phyloP scores from a whole-genome alignment of 2,329 filamentous ascomycete species.

The Fusarium sulawesiense region DNA sequence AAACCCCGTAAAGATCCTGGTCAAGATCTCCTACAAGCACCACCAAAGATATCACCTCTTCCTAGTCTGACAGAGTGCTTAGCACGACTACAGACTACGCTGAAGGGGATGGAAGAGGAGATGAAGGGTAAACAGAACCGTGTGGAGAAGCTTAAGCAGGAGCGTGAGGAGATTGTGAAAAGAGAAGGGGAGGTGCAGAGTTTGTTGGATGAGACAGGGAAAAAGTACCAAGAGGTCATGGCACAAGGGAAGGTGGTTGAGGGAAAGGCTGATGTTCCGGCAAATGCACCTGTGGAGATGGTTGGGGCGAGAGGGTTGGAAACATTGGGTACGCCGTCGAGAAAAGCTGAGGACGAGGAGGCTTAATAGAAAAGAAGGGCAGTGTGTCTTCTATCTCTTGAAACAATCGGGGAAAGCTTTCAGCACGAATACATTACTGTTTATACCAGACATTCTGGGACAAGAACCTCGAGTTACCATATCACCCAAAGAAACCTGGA shows the following conservation, averaged over 20 bases:
- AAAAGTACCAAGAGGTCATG: conserved; percentile 64
- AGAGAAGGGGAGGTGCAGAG: conserved; percentile 84
- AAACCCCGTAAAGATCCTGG: conserved; percentile 54
- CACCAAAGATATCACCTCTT: conserved; percentile 80
- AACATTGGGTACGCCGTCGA: conserved; percentile 49
- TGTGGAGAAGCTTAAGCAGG: conserved; percentile 74
- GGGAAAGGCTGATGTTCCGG: conserved; percentile 35
- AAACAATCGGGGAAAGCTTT: not conserved
- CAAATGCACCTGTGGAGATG: conserved; percentile 38
- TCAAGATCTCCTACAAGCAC: conserved; percentile 64
- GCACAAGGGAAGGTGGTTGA: conserved; percentile 46
- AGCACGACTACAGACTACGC: conserved; percentile 68
- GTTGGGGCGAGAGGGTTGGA: conserved; percentile 52
- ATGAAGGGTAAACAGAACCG: conserved; percentile 69
- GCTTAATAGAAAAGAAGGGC: not conserved
- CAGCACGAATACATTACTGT: not conserved
- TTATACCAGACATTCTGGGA: not conserved
- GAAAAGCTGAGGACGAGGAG: conserved; percentile 42
- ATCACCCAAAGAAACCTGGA: not conserved
- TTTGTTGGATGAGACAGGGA: conserved; percentile 82
- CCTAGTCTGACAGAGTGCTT: conserved; percentile 78
- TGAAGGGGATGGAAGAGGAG: conserved; percentile 72
- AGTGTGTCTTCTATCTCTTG: fast-evolving
- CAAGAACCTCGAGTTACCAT: not conserved
- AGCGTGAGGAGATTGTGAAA: conserved; percentile 74